A percentile compares a stretch with the other conserved stretches of the same genome.
Conservation (phyloP, 768 basidiomycete genomes). For the Podaxis sp. region DNA sequence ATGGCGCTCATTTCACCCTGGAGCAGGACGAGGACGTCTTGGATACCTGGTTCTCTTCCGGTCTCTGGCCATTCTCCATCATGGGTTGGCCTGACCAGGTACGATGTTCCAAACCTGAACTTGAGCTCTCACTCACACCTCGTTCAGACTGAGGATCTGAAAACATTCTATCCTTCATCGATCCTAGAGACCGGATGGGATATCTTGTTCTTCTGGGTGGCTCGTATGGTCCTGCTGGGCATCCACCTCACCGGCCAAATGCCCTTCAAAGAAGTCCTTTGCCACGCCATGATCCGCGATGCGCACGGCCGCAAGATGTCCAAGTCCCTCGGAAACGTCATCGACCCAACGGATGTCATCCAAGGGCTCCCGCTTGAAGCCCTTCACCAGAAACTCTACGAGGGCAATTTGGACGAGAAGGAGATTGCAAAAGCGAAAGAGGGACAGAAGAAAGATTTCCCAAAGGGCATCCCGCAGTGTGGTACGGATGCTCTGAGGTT, state of each 20-base stretch:
- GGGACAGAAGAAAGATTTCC: slow-evolving; percentile 99
- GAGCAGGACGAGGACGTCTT: slow-evolving; percentile 96
- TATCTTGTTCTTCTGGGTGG: slow-evolving; percentile 99
- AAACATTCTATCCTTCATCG: slow-evolving; percentile 85
- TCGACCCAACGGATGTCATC: slow-evolving; percentile 95
- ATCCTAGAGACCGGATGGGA: slow-evolving; percentile 99
- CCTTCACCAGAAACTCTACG: slow-evolving; percentile 81
- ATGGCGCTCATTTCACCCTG: slow-evolving; percentile 65
- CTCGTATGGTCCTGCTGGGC: slow-evolving; percentile 95
- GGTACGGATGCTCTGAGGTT: slow-evolving; percentile 96
- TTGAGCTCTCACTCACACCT: slow-evolving; percentile 12
- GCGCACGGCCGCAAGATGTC: slow-evolving; percentile 99
- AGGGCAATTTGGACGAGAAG: slow-evolving; percentile 91
- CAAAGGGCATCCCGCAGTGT: slow-evolving; percentile 98
- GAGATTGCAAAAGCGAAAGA: slow-evolving; percentile 88
- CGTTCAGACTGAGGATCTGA: slow-evolving; percentile 68
- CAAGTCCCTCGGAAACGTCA: slow-evolving; percentile 96
- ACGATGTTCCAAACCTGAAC: not conserved
- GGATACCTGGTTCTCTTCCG: slow-evolving; percentile 99
- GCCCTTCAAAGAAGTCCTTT: slow-evolving; percentile 94
- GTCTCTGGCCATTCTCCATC: slow-evolving; percentile 95
- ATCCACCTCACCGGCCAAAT: slow-evolving; percentile 84
- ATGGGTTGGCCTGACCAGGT: slow-evolving; percentile 98
- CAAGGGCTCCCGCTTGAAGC: slow-evolving; percentile 76
- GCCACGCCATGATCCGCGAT: slow-evolving; percentile 98